Evolutionary conservation across 202 grass and related monocot genomes (phyloP), one percentile per base, ranked within the genome.

Genomic region (Setaria viridis): DNA sequence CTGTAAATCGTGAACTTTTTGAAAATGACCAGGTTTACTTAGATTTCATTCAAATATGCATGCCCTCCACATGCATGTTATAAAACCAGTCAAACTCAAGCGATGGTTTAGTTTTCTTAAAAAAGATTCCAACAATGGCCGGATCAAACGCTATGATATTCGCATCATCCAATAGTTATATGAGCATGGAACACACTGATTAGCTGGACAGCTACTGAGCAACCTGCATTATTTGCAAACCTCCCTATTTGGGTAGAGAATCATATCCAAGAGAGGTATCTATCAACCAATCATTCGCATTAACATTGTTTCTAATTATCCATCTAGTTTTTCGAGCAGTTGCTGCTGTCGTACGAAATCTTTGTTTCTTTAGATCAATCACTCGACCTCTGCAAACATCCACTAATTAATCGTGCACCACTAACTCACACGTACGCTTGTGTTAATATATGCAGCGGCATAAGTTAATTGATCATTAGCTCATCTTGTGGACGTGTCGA

Each of bases 401-500:
- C 84, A 54, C 45, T 72, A 72, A 43, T 53, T 33, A 73, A 60
- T 12, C 29, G n/a, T 35, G 9, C 32, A 1, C 47, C 76, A 86
- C 57, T 73, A 80, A 55, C 63, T 68, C 63, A 59, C 50, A 70
- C 37, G 74, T 32, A 70, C 21, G 63, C 25, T 29, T 85, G 74
- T 59, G 74, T 59, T 72, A 72, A 32, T 70, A 43, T 70, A 81
- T 17, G 29, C 9, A 51, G 53, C 30, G 32, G 11, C 7, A 70
- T 37, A 60, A 33, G 9, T 64, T 60, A 54, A 33, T 72, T 0
- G 6, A 19, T 54, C 45, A 11, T 83, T 41, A 33, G 45, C 17
- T 83, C 57, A 74, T 62, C 55, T 4, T 78, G 30, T 70, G 66
- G 84, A 72, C 76, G 32, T 72, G 66, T 86, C 45, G 55, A 63